Conservation (phyloP, 2,329 filamentous ascomycete species). For the Penicillium polonicum region DNA sequence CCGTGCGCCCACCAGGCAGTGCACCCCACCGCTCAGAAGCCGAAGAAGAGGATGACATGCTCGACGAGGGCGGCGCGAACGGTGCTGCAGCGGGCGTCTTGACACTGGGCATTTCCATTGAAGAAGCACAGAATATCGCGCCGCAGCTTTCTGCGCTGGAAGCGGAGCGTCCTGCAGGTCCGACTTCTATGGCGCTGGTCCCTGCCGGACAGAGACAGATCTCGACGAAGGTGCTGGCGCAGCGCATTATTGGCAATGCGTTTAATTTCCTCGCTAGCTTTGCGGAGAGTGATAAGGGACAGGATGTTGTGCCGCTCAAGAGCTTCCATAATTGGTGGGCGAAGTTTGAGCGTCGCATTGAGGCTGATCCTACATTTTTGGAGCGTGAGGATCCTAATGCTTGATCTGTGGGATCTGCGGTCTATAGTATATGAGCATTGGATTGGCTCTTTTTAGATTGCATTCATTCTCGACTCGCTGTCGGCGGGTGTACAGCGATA, state of each 20-base stretch:
- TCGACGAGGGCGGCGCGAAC: constrained; percentile 41
- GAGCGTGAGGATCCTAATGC: constrained; percentile 62
- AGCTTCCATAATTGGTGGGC: constrained; percentile 97
- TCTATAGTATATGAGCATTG: background rate
- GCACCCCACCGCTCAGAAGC: constrained; percentile 30
- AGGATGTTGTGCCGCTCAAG: constrained; percentile 89
- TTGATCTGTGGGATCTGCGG: background rate
- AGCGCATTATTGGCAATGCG: constrained; percentile 92
- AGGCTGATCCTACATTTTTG: constrained; percentile 83
- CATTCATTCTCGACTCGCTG: constrained; percentile 1
- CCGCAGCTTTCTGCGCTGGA: constrained; percentile 63
- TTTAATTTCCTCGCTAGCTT: constrained; percentile 96
- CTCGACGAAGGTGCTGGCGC: constrained; percentile 76
- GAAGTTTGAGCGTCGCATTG: constrained; percentile 87
- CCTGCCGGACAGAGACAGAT: constrained; percentile 43
- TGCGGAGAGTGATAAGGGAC: constrained; percentile 64
- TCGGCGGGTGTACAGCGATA: background rate
- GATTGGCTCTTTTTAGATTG: background rate
- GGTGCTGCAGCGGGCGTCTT: constrained; percentile 48
- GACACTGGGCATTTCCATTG: constrained; percentile 78
- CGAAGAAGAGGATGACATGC: constrained; percentile 46
- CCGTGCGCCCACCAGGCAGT: constrained; percentile 51
- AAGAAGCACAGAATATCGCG: constrained; percentile 70
- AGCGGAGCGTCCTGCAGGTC: constrained; percentile 26
- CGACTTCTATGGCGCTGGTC: constrained; percentile 31